Percentiles rank a stretch among this genome's conserved stretches.
phyloP scores from a whole-genome alignment of 306 rosid genomes.

The Castanea sativa region DNA sequence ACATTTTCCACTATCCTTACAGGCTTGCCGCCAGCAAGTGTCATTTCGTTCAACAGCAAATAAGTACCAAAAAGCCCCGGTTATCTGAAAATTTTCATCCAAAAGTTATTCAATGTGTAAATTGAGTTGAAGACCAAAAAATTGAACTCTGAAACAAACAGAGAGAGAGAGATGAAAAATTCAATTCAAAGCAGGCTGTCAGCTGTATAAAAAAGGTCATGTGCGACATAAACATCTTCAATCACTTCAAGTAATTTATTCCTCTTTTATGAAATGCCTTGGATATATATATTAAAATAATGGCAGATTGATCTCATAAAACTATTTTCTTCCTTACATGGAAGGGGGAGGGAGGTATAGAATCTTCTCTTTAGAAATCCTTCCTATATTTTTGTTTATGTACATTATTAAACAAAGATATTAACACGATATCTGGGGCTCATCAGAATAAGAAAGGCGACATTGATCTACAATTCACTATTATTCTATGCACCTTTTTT shows the following conservation, averaged over 20 bases:
- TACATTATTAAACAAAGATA: background rate
- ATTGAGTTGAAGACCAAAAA: background rate
- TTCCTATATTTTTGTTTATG: background rate
- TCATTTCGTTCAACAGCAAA: constrained; percentile 73
- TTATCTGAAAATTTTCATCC: constrained; percentile 41
- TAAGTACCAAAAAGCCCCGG: constrained; percentile 87
- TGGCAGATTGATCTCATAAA: background rate
- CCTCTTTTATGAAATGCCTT: background rate
- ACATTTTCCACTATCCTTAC: constrained; percentile 38
- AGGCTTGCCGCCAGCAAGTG: constrained; percentile 70
- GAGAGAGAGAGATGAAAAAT: no score
- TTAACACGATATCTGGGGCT: background rate
- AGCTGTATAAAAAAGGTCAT: background rate
- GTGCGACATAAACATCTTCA: background rate
- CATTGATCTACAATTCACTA: background rate
- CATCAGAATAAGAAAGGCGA: background rate
- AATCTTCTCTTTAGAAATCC: background rate
- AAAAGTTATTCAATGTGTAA: background rate
- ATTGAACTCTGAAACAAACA: background rate
- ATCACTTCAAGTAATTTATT: background rate
- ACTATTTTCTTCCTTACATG: no score
- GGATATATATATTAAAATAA: background rate
- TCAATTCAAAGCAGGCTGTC: no score
- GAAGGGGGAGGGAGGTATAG: no score
- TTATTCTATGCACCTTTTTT: background rate